Evolutionary conservation across 2,329 filamentous ascomycete genomes (phyloP), one percentile per base, ranked within the genome.

Genomic region (Nannizziopsis barbatae): DNA sequence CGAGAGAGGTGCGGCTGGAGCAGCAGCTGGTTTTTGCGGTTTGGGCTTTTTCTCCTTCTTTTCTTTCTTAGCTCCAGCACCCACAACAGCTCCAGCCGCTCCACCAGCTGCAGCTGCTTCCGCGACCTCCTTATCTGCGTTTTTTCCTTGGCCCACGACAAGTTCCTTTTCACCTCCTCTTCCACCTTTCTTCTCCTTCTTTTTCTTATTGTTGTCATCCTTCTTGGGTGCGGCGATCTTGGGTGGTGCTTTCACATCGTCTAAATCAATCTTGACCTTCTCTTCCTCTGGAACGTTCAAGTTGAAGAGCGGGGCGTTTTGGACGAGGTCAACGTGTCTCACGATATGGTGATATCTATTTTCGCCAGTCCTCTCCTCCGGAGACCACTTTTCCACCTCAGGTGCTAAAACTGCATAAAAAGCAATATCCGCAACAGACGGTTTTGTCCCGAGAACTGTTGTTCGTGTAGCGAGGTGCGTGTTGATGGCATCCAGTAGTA

Each of bases 141-240:
- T 47, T 58, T 66, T 66, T 32, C 59, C 60, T 58, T 63, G 60
- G 22, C 64, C 65, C 39, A 69, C 59, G 2, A 67, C 64, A 14
- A 69, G 55, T 5, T 63, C 59, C 57, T 64, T 66, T 53, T 59
- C 51, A 53, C 53, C 31, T 42, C 36, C 41, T 14, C 20, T 33
- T 36, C 38, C 52, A 94, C 87, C 93, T 82, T 95, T 89, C 75
- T 93, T 94, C 82, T 95, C 85, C 75, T 95, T 95, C 82, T 95
- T 88, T 75, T 93, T 94, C 83, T 95, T 95, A 69, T 90, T 79
- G 76, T 95, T 89, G 75, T 95, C 95, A 75, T 95, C 90, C 49
- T 88, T 88, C 75, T 93, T 94, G 59, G 84, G 80, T 57, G 95
- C 88, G 53, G 90, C 80, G 15, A 85, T 85, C 58, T 90, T 90